Conservation (phyloP, 192 early-diverging fungal genomes). For the Backusella westeae region DNA sequence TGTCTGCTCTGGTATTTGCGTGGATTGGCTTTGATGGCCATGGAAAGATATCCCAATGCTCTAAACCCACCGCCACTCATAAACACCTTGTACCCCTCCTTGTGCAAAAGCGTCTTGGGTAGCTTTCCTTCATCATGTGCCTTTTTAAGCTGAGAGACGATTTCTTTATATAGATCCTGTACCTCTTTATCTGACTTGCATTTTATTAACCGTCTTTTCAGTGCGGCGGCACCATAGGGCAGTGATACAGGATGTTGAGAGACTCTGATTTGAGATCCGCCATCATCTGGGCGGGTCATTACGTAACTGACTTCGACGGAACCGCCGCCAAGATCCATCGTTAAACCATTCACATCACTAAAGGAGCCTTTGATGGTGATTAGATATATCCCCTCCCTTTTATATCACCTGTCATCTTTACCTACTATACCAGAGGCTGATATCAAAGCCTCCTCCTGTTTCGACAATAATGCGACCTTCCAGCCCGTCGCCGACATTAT, state of each 20-base stretch:
- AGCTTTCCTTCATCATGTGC: conserved; percentile 25
- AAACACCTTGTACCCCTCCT: conserved; percentile 44
- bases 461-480: conserved; percentile 37
- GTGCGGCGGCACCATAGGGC: conserved; percentile 50
- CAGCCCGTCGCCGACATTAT: conserved; percentile 44
- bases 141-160: conserved; percentile 35
- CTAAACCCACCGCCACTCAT: conserved; percentile 57
- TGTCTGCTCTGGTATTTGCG: conserved; percentile 14
- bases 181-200: conserved; percentile 29
- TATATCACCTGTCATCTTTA: neutral
- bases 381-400: neutral
- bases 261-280: conserved; percentile 19
- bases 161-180: conserved; percentile 16
- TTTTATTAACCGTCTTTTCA: conserved; percentile 39
- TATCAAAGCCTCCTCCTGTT: conserved; percentile 50
- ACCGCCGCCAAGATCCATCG: conserved; percentile 60
- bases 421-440: conserved; percentile 52
- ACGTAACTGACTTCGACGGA: conserved; percentile 58
- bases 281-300: neutral
- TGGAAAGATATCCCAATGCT: conserved; percentile 50
- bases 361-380: conserved; percentile 33
- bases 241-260: conserved; percentile 37
- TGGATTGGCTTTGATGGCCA: conserved; percentile 37
- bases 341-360: conserved; percentile 47
- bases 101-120: conserved; percentile 15